Evolutionary conservation across 2,329 filamentous ascomycete species (phyloP), one percentile per base, ranked within the genome.

Genomic region (Anthostomella pinea): DNA sequence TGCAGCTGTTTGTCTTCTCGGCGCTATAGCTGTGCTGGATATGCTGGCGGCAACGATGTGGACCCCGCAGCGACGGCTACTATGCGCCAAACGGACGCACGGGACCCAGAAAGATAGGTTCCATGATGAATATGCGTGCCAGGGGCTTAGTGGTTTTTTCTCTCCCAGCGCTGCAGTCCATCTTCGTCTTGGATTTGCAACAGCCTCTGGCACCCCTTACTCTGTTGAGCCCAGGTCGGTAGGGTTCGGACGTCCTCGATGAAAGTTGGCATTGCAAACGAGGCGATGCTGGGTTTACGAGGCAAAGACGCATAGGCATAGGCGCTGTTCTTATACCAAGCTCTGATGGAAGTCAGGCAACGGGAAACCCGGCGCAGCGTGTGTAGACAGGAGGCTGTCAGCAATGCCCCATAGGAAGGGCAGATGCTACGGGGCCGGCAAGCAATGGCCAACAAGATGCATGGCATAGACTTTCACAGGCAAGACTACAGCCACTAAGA

Each of bases 1-100:
- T 39, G 40, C 47, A 87, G 83, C 70, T 87, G 55, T 87, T 87
- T 65, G 83, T 87, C 53, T 87, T 87, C 66, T 87, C 83, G 48
- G 83, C 83, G 59, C 74, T 87, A 66, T 87, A 78, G 58, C 36
- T 30, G 13, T 13, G 17, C 13, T 8, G 11, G 25, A 27, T 15
- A 13, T 15, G 13, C 17, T 27, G 13, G n/a, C n/a, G n/a, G n/a
- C n/a, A n/a, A n/a, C n/a, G n/a, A n/a, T n/a, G n/a, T n/a, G n/a
- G n/a, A n/a, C n/a, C n/a, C n/a, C n/a, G n/a, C n/a, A n/a, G n/a
- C n/a, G n/a, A n/a, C n/a, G n/a, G n/a, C n/a, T n/a, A n/a, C n/a
- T n/a, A n/a, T n/a, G n/a, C n/a, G n/a, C n/a, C n/a, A n/a, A n/a
- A n/a, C n/a, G n/a, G n/a, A n/a, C n/a, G n/a, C n/a, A n/a, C n/a